Conservation (phyloP, 1,139 yeast species). For the Blastobotrys illinoisensis region DNA sequence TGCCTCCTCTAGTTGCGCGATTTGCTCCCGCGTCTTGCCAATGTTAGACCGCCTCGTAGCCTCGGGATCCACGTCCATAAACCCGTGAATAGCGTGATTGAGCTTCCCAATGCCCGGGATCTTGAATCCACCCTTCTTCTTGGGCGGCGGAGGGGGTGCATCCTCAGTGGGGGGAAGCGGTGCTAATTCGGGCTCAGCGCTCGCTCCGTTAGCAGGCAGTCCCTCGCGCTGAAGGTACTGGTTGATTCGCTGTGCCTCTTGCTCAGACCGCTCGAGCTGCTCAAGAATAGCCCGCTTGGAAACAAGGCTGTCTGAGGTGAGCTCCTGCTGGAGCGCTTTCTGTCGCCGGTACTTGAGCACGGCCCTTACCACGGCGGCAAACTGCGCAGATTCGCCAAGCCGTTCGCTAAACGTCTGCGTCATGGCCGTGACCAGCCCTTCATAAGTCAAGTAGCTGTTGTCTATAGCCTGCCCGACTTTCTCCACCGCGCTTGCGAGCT, state of each 20-base stretch:
- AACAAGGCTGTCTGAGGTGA: constrained; percentile 51
- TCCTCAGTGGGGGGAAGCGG: constrained; percentile 8
- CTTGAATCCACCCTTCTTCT: constrained; percentile 35
- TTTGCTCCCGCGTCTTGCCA: constrained; percentile 46
- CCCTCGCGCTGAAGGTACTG: constrained; percentile 27
- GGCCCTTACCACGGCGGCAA: constrained; percentile 60
- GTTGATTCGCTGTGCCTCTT: constrained; percentile 39
- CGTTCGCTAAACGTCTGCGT: constrained; percentile 79
- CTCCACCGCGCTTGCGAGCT: constrained; percentile 52
- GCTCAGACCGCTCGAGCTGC: constrained; percentile 37
- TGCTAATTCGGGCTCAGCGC: no score
- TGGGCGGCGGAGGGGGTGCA: constrained; percentile 19
- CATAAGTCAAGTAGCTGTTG: constrained; percentile 60
- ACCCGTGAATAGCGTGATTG: constrained; percentile 59
- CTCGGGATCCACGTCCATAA: constrained; percentile 68
- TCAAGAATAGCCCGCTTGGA: constrained; percentile 37
- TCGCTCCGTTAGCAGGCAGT: no score
- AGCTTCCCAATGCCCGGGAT: constrained; percentile 47
- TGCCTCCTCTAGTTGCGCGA: constrained; percentile 51
- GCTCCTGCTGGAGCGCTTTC: constrained; percentile 60
- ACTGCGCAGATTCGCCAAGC: constrained; percentile 73
- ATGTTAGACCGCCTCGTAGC: constrained; percentile 56
- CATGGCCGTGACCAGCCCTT: constrained; percentile 60
- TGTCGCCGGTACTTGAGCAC: constrained; percentile 64
- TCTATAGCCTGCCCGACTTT: constrained; percentile 79